A percentile compares a stretch with the other conserved stretches of the same genome.
These are phyloP conservation scores for Rhinocladiella similis DNA, from an alignment of 2,329 filamentous ascomycete genomes.

Conservation along the genomic window DNA sequence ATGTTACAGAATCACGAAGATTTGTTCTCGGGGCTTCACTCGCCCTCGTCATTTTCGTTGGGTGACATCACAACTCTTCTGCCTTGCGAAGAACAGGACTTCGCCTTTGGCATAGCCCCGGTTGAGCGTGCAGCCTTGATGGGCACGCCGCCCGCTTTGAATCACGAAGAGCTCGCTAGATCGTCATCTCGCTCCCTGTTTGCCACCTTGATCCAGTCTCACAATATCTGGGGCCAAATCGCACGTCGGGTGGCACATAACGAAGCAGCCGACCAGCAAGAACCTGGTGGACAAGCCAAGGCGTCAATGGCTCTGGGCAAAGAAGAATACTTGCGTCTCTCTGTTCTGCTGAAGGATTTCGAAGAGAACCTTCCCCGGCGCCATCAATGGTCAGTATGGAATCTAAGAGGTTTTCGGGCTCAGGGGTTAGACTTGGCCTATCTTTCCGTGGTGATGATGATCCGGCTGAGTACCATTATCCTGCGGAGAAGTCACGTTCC, in stretches of 20 bases:
- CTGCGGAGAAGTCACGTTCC: constrained; percentile 38
- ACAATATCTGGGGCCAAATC: constrained; percentile 24
- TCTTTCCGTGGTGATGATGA: constrained; percentile 38
- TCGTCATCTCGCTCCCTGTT: constrained; percentile 37
- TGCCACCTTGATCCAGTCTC: constrained; percentile 40
- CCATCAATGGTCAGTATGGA: constrained; percentile 40
- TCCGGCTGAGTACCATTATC: constrained; percentile 41
- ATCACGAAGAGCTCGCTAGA: constrained; percentile 2
- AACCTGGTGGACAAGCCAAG: not conserved
- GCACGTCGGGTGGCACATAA: too few species aligned
- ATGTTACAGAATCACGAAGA: constrained; percentile 41
- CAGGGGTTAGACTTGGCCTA: constrained; percentile 40
- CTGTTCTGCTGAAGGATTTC: not conserved
- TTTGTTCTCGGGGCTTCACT: constrained; percentile 39
- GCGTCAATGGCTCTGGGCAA: not conserved
- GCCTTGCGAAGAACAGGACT: constrained; percentile 41
- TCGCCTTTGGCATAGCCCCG: constrained; percentile 38
- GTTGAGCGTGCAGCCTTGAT: constrained; percentile 35
- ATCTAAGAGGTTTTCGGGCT: constrained; percentile 38
- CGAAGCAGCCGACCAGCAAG: too few species aligned
- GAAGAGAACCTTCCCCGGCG: constrained; percentile 35
- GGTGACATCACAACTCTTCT: constrained; percentile 39
- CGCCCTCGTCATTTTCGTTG: constrained; percentile 36
- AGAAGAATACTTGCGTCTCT: not conserved
- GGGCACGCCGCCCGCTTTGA: constrained; percentile 34